Evolutionary conservation across 2,329 filamentous ascomycete species (phyloP), one percentile per base, ranked within the genome.

Genomic region (Colletotrichum horii): DNA sequence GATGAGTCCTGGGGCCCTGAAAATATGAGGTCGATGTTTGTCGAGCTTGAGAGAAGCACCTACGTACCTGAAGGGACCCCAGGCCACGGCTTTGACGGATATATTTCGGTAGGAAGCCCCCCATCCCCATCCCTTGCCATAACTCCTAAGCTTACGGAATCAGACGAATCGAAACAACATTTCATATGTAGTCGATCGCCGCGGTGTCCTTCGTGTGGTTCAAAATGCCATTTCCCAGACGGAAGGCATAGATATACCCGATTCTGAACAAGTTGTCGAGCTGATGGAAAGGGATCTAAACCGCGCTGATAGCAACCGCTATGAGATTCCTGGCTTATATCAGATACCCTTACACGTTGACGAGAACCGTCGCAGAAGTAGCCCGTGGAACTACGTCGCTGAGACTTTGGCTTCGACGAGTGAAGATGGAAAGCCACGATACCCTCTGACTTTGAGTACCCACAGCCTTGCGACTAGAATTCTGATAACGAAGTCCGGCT

Each of bases 61-160:
- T 89, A 90, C 79, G 80, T 89, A 3, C 79, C 81, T 6, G 75
- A 79, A 19, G 79, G 79, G 6, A 80, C 78, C 5, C 61, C 79
- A 9, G 88, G 88, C 4, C 89, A 91, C 77, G 89, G 89, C 11
- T 88, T 86, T 74, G 79, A 87, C 52, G 89, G 88, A 6, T 90
- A 88, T 86, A 83, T 89, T 30, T 80, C 38, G 9, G 67, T 70
- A 58, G 16, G 19, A 32, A 30, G 4, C 5, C 28, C 28, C 28
- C n/a, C n/a, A n/a, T n/a, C 32, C 28, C 8, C 15, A 26, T 0
- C 15, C 19, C 15, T 30, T 14, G 6, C 8, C 4, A 11, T 28
- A 6, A 19, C 7, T 9, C 16, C 15, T 0, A 19, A 66, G 19
- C 19, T n/a, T 3, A 48, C 11, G 3, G 8, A 32, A 4, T 1